Percentiles rank a stretch among this genome's conserved stretches.
phyloP scores from a whole-genome alignment of 805 yeast species.

The Candida hispaniensis region DNA sequence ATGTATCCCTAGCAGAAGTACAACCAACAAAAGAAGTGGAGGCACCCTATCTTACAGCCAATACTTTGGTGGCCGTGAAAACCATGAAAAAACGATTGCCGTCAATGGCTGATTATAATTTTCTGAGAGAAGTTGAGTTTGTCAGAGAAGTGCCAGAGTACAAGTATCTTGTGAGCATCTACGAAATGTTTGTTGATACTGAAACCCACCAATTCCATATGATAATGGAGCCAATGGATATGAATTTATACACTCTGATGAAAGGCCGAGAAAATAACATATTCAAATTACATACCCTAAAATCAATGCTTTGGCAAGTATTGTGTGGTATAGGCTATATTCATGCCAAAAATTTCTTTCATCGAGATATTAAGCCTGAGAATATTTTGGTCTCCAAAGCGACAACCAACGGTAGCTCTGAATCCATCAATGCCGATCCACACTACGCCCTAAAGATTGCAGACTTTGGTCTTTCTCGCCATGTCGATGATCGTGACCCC shows the following conservation, averaged over 20 bases:
- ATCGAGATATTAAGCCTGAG: constrained; percentile 91
- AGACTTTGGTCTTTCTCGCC: constrained; percentile 88
- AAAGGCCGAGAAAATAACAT: constrained; percentile 42
- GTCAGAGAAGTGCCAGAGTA: constrained; percentile 52
- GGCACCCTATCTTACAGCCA: neutral
- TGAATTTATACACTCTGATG: constrained; percentile 69
- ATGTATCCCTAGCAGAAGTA: constrained; percentile 19
- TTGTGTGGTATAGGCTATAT: constrained; percentile 73
- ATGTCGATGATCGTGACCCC: constrained; percentile 46
- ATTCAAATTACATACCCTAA: constrained; percentile 47
- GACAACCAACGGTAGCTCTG: constrained; percentile 1
- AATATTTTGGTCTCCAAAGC: constrained; percentile 61
- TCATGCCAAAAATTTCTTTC: constrained; percentile 58
- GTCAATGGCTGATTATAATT: constrained; percentile 44
- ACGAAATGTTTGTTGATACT: constrained; percentile 70
- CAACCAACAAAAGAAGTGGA: constrained; percentile 2
- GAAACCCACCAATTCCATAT: constrained; percentile 53
- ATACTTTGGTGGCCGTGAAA: constrained; percentile 59
- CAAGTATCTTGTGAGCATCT: constrained; percentile 57
- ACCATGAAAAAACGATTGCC: constrained; percentile 52
- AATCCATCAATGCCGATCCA: neutral
- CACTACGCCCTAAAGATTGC: constrained; percentile 70
- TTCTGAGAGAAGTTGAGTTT: constrained; percentile 31
- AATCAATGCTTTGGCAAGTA: constrained; percentile 47
- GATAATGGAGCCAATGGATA: constrained; percentile 82